A percentile compares a stretch with the other conserved stretches of the same genome.
These are phyloP conservation scores for Aspergillus thermomutatus DNA, from an alignment of 2,329 filamentous ascomycete species.

Conservation along the genomic window DNA sequence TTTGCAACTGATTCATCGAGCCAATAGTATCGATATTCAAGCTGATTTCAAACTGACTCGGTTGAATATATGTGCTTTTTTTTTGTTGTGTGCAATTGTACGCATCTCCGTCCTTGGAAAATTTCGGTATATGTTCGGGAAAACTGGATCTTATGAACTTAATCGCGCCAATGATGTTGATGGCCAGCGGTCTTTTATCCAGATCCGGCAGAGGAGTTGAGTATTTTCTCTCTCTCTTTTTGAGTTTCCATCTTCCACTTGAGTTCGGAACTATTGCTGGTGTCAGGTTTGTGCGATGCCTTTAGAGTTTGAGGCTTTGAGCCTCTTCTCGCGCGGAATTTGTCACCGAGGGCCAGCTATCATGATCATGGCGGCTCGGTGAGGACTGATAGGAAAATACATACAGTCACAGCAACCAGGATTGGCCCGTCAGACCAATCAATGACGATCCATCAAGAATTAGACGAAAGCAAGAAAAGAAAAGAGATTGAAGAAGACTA, in stretches of 20 bases:
- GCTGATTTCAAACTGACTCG: no score
- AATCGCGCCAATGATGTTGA: constrained; percentile 5
- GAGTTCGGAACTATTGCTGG: neutral
- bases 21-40: neutral
- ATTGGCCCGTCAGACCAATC: neutral
- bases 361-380: neutral
- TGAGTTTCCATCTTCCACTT: neutral
- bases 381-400: no score
- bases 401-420: neutral
- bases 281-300: no score
- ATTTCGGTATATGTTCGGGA: constrained; percentile 14
- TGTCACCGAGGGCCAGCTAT: neutral
- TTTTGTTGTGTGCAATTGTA: neutral
- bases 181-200: neutral
- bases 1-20: neutral
- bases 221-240: neutral
- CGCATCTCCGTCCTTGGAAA: neutral
- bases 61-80: neutral
- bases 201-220: neutral
- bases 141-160: constrained; percentile 7
- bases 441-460: neutral
- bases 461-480: neutral
- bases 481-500: constrained; percentile 1
- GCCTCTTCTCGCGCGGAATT: neutral
- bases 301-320: neutral